Percentiles rank a stretch among this genome's conserved stretches.
These are phyloP conservation scores for Neopestalotiopsis rosae DNA, from an alignment of 2,329 filamentous ascomycete species.

Conservation along the genomic window DNA sequence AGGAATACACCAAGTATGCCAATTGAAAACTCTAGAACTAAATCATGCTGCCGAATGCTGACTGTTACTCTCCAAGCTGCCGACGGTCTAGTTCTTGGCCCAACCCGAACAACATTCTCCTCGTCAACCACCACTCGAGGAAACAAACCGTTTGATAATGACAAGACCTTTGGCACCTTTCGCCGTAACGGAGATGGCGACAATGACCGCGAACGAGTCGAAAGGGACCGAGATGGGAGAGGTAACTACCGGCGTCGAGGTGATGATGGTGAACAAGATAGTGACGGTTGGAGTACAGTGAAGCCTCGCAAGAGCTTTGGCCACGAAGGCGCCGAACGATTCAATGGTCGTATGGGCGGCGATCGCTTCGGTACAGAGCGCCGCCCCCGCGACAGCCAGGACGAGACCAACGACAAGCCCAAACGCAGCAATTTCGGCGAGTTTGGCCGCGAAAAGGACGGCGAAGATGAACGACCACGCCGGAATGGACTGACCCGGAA, in stretches of 20 bases:
- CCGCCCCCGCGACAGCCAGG: constrained; percentile 47
- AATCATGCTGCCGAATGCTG: constrained; percentile 24
- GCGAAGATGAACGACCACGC: constrained; percentile 61
- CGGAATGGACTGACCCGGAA: constrained; percentile 70
- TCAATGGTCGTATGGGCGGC: constrained; percentile 66
- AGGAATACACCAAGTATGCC: constrained; percentile 63
- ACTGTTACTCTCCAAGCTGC: constrained; percentile 53
- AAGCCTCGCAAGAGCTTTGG: constrained; percentile 78
- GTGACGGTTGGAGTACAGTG: constrained; percentile 76
- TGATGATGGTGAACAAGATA: constrained; percentile 62
- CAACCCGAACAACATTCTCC: constrained; percentile 81
- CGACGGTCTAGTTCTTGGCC: constrained; percentile 86
- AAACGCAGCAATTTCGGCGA: constrained; percentile 55
- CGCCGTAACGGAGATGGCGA: constrained; percentile 56
- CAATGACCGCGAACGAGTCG: constrained; percentile 43
- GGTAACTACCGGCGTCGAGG: constrained; percentile 58
- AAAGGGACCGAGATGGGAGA: constrained; percentile 55
- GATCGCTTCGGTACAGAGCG: constrained; percentile 46
- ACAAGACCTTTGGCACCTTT: constrained; percentile 61
- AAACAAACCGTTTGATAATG: constrained; percentile 54
- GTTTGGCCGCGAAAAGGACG: constrained; percentile 50
- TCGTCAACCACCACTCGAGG: constrained; percentile 69
- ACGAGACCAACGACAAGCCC: constrained; percentile 60
- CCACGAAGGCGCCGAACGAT: constrained; percentile 73
- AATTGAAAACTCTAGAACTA: background rate